phyloP scores from a whole-genome alignment of 192 early-diverging fungal genomes.

The Haplosporangium gracile region DNA sequence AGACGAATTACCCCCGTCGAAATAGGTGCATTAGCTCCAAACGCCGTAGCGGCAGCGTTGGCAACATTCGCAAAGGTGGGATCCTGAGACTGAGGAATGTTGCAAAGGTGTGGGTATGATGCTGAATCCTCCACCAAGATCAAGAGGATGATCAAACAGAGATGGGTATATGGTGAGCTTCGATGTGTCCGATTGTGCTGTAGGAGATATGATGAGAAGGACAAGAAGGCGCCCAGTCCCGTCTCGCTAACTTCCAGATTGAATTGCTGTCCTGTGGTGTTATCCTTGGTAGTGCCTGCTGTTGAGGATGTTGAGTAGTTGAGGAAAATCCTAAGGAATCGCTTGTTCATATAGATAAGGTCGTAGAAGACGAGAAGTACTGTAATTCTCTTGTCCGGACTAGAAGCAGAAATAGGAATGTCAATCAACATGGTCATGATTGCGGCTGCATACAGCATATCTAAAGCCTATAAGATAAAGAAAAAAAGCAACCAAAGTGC shows the following conservation, averaged over 20 bases:
- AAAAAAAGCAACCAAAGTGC: background rate
- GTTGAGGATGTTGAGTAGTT: slow-evolving; percentile 20
- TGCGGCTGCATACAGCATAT: background rate
- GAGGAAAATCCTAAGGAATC: slow-evolving; percentile 46
- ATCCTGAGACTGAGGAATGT: slow-evolving; percentile 20
- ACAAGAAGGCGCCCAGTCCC: slow-evolving; percentile 56
- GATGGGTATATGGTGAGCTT: slow-evolving; percentile 60
- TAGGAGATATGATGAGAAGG: slow-evolving; percentile 64
- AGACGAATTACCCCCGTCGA: slow-evolving; percentile 7
- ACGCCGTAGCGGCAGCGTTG: background rate
- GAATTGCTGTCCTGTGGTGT: background rate
- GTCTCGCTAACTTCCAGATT: slow-evolving; percentile 22
- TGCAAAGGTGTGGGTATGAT: slow-evolving; percentile 49
- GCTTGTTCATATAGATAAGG: slow-evolving; percentile 59
- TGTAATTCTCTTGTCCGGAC: slow-evolving; percentile 59
- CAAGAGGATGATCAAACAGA: slow-evolving; percentile 58
- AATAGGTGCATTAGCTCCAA: background rate
- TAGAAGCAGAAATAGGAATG: slow-evolving; percentile 9
- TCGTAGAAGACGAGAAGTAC: slow-evolving; percentile 64
- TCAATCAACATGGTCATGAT: background rate
- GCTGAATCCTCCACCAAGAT: slow-evolving; percentile 60
- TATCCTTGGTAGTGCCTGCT: background rate
- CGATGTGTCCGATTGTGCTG: slow-evolving; percentile 63
- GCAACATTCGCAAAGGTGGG: background rate
- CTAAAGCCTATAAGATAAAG: background rate